Percentiles rank a stretch among this genome's conserved stretches.
Conservation (phyloP, 805 yeast genomes). For the Ogataea ganodermae region DNA sequence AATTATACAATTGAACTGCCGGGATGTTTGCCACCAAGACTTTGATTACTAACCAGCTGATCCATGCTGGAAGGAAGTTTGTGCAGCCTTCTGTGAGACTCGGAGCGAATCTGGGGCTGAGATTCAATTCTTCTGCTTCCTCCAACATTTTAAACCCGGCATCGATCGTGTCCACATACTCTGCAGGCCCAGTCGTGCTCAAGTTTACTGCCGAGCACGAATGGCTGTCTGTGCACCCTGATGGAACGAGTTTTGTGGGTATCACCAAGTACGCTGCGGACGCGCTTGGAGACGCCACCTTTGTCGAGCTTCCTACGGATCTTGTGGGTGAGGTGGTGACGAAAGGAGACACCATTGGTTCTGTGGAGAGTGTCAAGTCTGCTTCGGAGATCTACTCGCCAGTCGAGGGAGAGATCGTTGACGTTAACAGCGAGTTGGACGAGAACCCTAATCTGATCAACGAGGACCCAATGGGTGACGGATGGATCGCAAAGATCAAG, state of each 20-base stretch:
- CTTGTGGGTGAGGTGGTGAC: slow-evolving; percentile 40
- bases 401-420: slow-evolving; percentile 72
- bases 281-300: slow-evolving; percentile 96
- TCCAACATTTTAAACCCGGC: slow-evolving; percentile 33
- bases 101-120: neutral
- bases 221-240: slow-evolving; percentile 86
- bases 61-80: neutral
- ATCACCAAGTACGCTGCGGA: slow-evolving; percentile 94
- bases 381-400: slow-evolving; percentile 94
- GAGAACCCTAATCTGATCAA: slow-evolving; percentile 78
- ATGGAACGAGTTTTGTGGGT: slow-evolving; percentile 82
- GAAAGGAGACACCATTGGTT: slow-evolving; percentile 83
- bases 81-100: neutral
- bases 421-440: slow-evolving; percentile 65
- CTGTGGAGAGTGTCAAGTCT: slow-evolving; percentile 92
- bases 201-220: slow-evolving; percentile 90
- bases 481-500: slow-evolving; percentile 86
- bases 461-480: slow-evolving; percentile 88
- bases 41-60: neutral
- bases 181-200: slow-evolving; percentile 48
- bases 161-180: slow-evolving; percentile 34
- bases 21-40: neutral
- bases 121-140: slow-evolving; percentile 25
- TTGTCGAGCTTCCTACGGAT: slow-evolving; percentile 76
- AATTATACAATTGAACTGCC: neutral